Percentiles rank a stretch among this genome's conserved stretches.
Conservation (phyloP, 2,329 filamentous ascomycete species). For the Aotearoamyces nothofagi region DNA sequence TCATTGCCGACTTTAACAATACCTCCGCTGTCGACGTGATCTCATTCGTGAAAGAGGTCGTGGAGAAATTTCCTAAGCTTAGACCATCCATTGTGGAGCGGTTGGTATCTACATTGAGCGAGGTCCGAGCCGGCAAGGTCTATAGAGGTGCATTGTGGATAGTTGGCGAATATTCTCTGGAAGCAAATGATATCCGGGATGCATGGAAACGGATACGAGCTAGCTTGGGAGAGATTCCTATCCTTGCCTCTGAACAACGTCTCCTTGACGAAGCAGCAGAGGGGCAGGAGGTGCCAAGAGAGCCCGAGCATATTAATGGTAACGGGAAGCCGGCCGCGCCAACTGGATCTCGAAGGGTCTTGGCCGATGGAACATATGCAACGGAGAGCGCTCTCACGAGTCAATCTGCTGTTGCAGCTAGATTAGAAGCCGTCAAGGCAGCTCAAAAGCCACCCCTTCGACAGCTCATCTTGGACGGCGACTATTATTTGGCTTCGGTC, state of each 20-base stretch:
- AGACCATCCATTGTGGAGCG: conserved; percentile 77
- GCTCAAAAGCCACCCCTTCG: conserved; percentile 91
- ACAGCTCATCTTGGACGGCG: conserved; percentile 89
- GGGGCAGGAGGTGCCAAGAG: conserved; percentile 45
- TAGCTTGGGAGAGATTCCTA: conserved; percentile 91
- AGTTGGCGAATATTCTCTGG: conserved; percentile 88
- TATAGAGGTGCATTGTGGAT: conserved; percentile 97
- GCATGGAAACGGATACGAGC: conserved; percentile 93
- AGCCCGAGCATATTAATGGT: conserved; percentile 58
- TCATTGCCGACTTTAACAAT: conserved; percentile 97
- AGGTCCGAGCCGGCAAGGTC: conserved; percentile 93
- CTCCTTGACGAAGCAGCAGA: conserved; percentile 72
- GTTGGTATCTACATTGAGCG: conserved; percentile 76
- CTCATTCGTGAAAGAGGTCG: conserved; percentile 96
- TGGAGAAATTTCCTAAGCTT: conserved; percentile 91
- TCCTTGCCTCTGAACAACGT: conserved; percentile 85
- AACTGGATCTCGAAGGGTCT: conserved; percentile 75
- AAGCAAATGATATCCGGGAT: conserved; percentile 86
- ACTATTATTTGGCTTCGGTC: conserved; percentile 91
- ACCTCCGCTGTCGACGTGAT: conserved; percentile 95
- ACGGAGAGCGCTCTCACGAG: conserved; percentile 94
- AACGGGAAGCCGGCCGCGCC: conserved; percentile 61
- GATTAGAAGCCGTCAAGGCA: conserved; percentile 89
- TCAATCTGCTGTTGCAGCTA: conserved; percentile 76
- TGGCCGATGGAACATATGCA: conserved; percentile 93